A percentile compares a stretch with the other conserved stretches of the same genome.
phyloP scores from a whole-genome alignment of 495 filamentous ascomycete genomes.

The Podospora pseudocomata region DNA sequence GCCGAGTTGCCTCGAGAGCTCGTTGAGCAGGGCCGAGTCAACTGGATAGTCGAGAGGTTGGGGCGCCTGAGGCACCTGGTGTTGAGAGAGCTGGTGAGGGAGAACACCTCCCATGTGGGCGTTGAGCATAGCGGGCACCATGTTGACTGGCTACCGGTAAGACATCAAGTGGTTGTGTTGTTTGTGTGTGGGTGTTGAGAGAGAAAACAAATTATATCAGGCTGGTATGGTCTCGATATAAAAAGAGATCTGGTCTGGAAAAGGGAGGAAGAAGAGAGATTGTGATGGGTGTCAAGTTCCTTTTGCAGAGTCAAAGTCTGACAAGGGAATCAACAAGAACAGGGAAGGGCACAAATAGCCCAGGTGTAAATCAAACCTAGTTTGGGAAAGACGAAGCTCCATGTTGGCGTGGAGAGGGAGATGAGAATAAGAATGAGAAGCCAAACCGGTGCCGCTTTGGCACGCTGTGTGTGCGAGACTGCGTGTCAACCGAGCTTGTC shows the following conservation, averaged over 20 bases:
- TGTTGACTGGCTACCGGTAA: constrained; percentile 21
- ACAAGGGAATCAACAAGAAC: constrained; percentile 11
- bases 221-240: constrained; percentile 9
- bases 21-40: constrained; percentile 36
- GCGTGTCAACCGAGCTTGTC: constrained; percentile 35
- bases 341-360: not conserved
- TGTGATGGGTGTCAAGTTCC: not conserved
- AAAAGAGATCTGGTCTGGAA: not conserved
- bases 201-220: constrained; percentile 14
- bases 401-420: constrained; percentile 26
- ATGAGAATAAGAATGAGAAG: constrained; percentile 25
- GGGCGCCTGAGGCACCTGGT: not conserved
- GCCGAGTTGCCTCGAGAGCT: constrained; percentile 39
- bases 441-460: constrained; percentile 32
- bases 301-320: not conserved
- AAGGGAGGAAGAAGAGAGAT: not conserved
- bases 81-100: constrained; percentile 19
- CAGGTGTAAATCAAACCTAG: constrained; percentile 28
- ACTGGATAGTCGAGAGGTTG: constrained; percentile 24
- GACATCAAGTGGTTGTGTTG: constrained; percentile 10
- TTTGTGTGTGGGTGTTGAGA: not conserved
- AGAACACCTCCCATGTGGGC: constrained; percentile 26
- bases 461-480: constrained; percentile 30
- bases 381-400: constrained; percentile 25
- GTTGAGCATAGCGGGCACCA: constrained; percentile 31